Evolutionary conservation across 108 stramenopile genomes (phyloP).

Genomic region (Stephanodiscus minutulus): DNA sequence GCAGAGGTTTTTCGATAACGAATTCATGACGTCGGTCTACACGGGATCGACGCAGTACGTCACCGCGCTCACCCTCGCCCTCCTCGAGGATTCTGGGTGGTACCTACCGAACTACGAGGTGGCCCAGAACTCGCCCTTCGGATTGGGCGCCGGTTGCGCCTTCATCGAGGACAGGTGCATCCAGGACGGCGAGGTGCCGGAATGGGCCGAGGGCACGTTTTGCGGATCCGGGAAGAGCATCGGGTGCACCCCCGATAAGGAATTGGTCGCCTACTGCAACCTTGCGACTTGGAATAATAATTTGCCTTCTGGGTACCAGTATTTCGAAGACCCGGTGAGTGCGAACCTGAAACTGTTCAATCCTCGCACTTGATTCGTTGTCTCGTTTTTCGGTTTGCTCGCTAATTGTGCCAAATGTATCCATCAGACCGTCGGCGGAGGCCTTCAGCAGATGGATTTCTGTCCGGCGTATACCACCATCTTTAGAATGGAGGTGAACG

Average conservation of each 20-base stretch:
- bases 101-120: slow-evolving; percentile 49
- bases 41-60: slow-evolving; percentile 47
- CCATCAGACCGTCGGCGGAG: slow-evolving; percentile 32
- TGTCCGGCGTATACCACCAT: slow-evolving; percentile 40
- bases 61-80: slow-evolving; percentile 53
- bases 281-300: slow-evolving; percentile 43
- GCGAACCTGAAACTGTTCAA: neutral
- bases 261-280: slow-evolving; percentile 36
- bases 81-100: slow-evolving; percentile 62
- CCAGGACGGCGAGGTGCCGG: slow-evolving; percentile 38
- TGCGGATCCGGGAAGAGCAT: slow-evolving; percentile 23
- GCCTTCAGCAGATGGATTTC: slow-evolving; percentile 46
- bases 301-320: slow-evolving; percentile 42
- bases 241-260: slow-evolving; percentile 45
- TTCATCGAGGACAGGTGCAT: slow-evolving; percentile 55
- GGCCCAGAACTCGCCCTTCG: slow-evolving; percentile 50
- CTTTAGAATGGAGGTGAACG: slow-evolving; percentile 34
- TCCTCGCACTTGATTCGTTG: neutral
- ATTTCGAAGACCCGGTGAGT: slow-evolving; percentile 30
- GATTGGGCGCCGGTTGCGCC: slow-evolving; percentile 56
- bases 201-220: slow-evolving; percentile 41
- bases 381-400: neutral
- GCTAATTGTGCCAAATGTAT: neutral
- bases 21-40: slow-evolving; percentile 55
- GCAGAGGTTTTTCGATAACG: slow-evolving; percentile 49